Evolutionary conservation across 768 basidiomycete genomes (phyloP), one percentile per base, ranked within the genome.

Genomic region (Phlebiopsis flavidoalba): DNA sequence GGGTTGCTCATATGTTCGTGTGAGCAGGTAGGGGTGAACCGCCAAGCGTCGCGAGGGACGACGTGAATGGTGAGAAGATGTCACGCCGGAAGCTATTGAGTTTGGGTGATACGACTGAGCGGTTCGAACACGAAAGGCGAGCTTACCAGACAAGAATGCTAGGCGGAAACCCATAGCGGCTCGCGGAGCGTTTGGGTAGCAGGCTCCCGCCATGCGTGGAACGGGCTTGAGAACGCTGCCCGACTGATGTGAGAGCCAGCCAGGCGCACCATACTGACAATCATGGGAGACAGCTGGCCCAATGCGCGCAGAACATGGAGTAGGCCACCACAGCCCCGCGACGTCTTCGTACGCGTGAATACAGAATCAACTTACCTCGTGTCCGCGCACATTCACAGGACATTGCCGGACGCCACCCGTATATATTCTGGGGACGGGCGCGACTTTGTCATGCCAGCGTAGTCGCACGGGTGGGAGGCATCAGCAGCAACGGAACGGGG

Each of bases 321-420:
- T 17, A 26, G 6, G n/a, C 14, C 19, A 33, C n/a, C 53, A 21
- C 11, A 21, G 19, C 19, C 37, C 26, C 26, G 26, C 26, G 26
- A 31, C 26, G 26, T 31, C 35, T 53, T 36, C 17, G 53, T 19
- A 26, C 14, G 50, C 33, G 24, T 36, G 54, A 55, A 55, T 55
- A 21, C 54, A 55, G 36, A 53, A 53, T 26, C 49, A 59, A 19
- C 36, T 17, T 59, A 59, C 58, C 58, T 59, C 58, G 58, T 59
- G 58, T 24, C 49, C 24, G 21, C 10, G 33, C 40, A 11, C 48
- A 50, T 59, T n/a, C 49, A 59, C 58, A 50, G 58, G n/a, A n/a
- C 58, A 59, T 52, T n/a, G 48, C 58, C 58, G 58, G 37, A 35
- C 47, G 37, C 58, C 48, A 55, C 48, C 33, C 49, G 45, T 6